Evolutionary conservation across 2,329 filamentous ascomycete genomes (phyloP), one percentile per base, ranked within the genome.

Genomic region (Cryphonectria parasitica): DNA sequence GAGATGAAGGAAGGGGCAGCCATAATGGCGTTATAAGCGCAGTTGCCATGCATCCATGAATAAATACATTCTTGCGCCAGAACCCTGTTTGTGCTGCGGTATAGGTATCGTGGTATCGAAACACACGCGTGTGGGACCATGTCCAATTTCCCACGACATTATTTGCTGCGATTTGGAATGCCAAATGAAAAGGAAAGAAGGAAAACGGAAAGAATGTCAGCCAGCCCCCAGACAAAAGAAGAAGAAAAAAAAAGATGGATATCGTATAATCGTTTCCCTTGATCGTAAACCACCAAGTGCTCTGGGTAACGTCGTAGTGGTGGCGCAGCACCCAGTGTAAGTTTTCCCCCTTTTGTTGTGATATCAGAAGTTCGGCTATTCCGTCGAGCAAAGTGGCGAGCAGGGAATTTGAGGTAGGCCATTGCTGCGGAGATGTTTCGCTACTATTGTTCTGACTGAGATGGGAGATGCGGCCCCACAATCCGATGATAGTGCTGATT

Each of bases 71-170:
- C 25, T 25, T 28, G 54, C 25, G 25, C 54, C 25, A 25, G 31
- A 15, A 13, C 4, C 15, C 45, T 11, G 31, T 36, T 31, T 39
- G 58, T 39, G 58, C 58, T 36, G 58, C 34, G 31, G 39, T 61
- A 25, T n/a, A 36, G 58, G 58, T 61, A 39, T 39, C 58, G 25
- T 61, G 58, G 34, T 39, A 61, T 61, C 58, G 31, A 61, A 39
- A 39, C 19, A 58, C 28, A 31, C 54, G 58, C 34, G 58, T 34
- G 22, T 58, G 17, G 31, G 58, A 15, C 25, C 5, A 10, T 36
- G 10, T 61, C 31, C 6, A 34, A 2, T 19, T 34, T 34, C 17
- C 34, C 31, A 17, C 22, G 34, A 10, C 36, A 61, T 39, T 6
- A 19, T 39, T 39, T 11, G 58, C 34, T 36, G 17, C 22, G 22